phyloP scores from a whole-genome alignment of 2,329 filamentous ascomycete species.

The Epicoccum nigrum region DNA sequence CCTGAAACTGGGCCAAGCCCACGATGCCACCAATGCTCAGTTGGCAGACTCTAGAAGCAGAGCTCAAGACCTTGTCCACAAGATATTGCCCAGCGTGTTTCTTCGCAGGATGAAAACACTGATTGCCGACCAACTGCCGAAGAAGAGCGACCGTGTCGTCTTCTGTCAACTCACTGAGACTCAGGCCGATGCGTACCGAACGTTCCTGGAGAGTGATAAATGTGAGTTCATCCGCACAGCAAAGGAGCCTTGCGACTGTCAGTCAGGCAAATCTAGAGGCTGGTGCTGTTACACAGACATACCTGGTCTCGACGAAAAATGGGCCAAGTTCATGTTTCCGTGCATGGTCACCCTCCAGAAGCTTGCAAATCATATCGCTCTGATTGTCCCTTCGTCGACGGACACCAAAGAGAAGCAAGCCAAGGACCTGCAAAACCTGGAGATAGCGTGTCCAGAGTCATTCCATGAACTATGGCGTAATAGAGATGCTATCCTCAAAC shows the following conservation, averaged over 20 bases:
- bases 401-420: constrained; percentile 75
- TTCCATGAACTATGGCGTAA: constrained; percentile 78
- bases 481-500: constrained; percentile 78
- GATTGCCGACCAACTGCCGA: constrained; percentile 90
- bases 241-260: constrained; percentile 72
- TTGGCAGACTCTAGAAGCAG: constrained; percentile 81
- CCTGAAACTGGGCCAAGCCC: constrained; percentile 85
- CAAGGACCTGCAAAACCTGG: constrained; percentile 76
- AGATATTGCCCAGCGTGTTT: constrained; percentile 88
- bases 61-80: constrained; percentile 82
- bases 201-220: constrained; percentile 75
- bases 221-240: constrained; percentile 72
- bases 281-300: constrained; percentile 76
- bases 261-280: constrained; percentile 72
- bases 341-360: constrained; percentile 83
- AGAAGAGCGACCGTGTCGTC: constrained; percentile 91
- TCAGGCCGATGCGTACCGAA: constrained; percentile 82
- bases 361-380: constrained; percentile 88
- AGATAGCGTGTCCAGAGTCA: constrained; percentile 73
- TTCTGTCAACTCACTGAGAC: constrained; percentile 89
- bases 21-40: constrained; percentile 84
- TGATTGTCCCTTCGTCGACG: constrained; percentile 73
- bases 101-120: constrained; percentile 90
- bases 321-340: constrained; percentile 83
- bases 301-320: constrained; percentile 62